Conservation (phyloP, 805 yeast species). For the Hanseniaspora osmophila region DNA sequence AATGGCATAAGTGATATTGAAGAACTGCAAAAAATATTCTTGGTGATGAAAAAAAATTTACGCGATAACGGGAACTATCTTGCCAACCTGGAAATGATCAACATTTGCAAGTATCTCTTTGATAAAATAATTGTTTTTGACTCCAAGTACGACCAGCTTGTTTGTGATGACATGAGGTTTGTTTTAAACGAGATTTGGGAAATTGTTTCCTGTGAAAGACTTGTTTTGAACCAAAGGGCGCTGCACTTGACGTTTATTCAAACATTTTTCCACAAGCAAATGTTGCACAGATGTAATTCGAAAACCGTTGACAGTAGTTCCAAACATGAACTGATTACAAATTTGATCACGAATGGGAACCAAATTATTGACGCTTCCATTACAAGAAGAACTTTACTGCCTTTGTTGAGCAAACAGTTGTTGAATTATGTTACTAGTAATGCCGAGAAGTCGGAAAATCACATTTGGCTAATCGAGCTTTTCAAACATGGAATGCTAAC, state of each 20-base stretch:
- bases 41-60: constrained; percentile 10
- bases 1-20: constrained; percentile 9
- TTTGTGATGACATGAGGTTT: constrained; percentile 18
- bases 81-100: constrained; percentile 13
- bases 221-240: constrained; percentile 49
- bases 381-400: constrained; percentile 58
- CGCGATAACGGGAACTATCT: constrained; percentile 17
- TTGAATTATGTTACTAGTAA: neutral
- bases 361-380: constrained; percentile 35
- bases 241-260: constrained; percentile 46
- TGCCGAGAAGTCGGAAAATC: neutral
- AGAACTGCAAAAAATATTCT: constrained; percentile 11
- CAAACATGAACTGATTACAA: constrained; percentile 1
- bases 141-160: constrained; percentile 1
- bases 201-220: constrained; percentile 39
- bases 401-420: constrained; percentile 34
- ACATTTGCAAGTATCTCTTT: constrained; percentile 11
- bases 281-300: constrained; percentile 27
- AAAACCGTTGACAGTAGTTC: constrained; percentile 15
- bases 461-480: constrained; percentile 36
- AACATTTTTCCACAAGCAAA: constrained; percentile 28
- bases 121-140: constrained; percentile 7
- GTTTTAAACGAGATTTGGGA: constrained; percentile 40
- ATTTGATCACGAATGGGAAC: constrained; percentile 21
- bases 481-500: constrained; percentile 25